Evolutionary conservation across 495 filamentous ascomycete genomes (phyloP).

Genomic region (Articulospora tetracladia): DNA sequence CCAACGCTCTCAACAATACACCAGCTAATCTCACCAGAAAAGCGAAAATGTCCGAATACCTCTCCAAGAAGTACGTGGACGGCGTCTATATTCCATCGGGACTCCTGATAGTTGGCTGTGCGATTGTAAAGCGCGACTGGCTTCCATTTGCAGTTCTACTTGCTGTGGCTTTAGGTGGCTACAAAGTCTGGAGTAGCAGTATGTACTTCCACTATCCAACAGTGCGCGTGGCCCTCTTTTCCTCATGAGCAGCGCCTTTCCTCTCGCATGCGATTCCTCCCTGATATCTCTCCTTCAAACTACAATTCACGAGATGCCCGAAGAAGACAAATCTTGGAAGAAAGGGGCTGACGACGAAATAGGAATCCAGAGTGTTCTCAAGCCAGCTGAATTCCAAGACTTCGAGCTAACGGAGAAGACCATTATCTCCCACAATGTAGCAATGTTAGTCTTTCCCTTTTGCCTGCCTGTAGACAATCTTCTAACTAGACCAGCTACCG

Average conservation of each 20-base stretch:
- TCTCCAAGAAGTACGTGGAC: slow-evolving; percentile 49
- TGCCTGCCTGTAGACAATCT: slow-evolving; percentile 11
- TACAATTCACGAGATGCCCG: too few species aligned
- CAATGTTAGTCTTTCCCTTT: slow-evolving; percentile 56
- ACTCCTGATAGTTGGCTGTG: slow-evolving; percentile 70
- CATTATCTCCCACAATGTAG: slow-evolving; percentile 92
- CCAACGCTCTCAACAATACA: slow-evolving; percentile 10
- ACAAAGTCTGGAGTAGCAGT: slow-evolving; percentile 62
- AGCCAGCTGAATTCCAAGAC: slow-evolving; percentile 81
- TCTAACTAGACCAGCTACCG: slow-evolving; percentile 61
- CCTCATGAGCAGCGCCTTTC: too few species aligned
- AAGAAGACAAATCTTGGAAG: too few species aligned
- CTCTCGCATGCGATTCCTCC: too few species aligned
- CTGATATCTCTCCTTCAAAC: too few species aligned
- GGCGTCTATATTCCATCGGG: slow-evolving; percentile 84
- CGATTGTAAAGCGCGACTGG: slow-evolving; percentile 76
- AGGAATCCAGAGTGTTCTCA: slow-evolving; percentile 79
- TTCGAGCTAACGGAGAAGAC: slow-evolving; percentile 90
- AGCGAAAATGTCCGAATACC: neutral
- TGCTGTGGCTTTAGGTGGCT: slow-evolving; percentile 54
- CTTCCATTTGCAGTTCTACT: slow-evolving; percentile 64
- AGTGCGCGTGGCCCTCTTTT: too few species aligned
- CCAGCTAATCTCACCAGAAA: neutral
- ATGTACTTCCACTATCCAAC: slow-evolving; percentile 26
- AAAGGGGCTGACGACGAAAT: neutral